Percentiles rank a stretch among this genome's conserved stretches.
phyloP scores from a whole-genome alignment of 2,329 filamentous ascomycete genomes.

The Penicillium sp. region DNA sequence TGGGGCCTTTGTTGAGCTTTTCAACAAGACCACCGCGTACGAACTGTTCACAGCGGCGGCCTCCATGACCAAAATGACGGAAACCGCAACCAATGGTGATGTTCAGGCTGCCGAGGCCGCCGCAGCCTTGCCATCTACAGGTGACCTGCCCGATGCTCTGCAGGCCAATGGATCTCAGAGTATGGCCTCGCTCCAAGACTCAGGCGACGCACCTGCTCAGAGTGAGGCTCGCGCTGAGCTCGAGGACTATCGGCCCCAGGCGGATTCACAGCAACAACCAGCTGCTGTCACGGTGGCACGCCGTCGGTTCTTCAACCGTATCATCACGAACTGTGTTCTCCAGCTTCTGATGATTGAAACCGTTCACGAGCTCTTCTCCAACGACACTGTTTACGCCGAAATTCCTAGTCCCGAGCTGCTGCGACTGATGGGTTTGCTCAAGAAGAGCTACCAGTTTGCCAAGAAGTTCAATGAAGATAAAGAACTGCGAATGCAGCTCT shows the following conservation, averaged over 20 bases:
- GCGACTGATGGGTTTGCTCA: constrained; percentile 88
- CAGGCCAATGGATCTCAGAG: constrained; percentile 32
- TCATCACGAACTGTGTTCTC: constrained; percentile 96
- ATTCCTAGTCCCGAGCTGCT: constrained; percentile 90
- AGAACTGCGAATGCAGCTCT: constrained; percentile 88
- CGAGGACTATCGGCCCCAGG: constrained; percentile 84
- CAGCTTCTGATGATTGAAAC: constrained; percentile 99
- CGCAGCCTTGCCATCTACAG: constrained; percentile 15
- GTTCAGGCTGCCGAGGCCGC: constrained; percentile 21
- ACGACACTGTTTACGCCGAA: constrained; percentile 88
- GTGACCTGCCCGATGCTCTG: constrained; percentile 23
- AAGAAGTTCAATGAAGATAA: constrained; percentile 98
- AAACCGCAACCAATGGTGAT: constrained; percentile 31
- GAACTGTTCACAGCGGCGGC: constrained; percentile 88
- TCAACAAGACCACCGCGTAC: constrained; percentile 90
- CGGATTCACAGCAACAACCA: constrained; percentile 78
- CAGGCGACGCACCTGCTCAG: constrained; percentile 35
- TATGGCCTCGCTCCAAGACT: constrained; percentile 33
- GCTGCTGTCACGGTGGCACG: constrained; percentile 90
- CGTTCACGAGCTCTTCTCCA: constrained; percentile 97
- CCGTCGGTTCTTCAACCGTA: constrained; percentile 95
- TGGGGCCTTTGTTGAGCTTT: constrained; percentile 91
- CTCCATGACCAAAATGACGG: constrained; percentile 43
- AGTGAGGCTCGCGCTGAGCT: constrained; percentile 51
- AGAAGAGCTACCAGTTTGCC: constrained; percentile 95